phyloP scores from a whole-genome alignment of 2,329 filamentous ascomycete species.

The Emergomyces pasteurianus region DNA sequence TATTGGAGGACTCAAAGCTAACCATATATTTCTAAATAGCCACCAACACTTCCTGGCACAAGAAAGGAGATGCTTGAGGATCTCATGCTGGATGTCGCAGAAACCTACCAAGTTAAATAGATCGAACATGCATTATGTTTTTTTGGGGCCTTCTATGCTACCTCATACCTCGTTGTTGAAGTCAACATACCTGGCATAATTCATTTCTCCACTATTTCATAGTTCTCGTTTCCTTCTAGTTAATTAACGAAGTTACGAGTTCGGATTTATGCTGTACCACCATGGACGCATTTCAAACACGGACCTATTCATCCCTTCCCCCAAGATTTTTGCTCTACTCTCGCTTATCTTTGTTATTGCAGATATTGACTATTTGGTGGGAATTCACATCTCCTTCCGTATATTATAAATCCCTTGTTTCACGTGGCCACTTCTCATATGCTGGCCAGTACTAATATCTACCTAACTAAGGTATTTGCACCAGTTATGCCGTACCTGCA shows the following conservation, averaged over 20 bases:
- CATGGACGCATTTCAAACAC: background rate
- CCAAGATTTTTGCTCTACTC: background rate
- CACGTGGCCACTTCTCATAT: background rate
- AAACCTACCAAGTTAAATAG: background rate
- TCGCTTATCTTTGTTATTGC: background rate
- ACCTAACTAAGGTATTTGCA: background rate
- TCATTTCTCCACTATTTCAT: background rate
- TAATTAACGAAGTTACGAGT: background rate
- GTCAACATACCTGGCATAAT: background rate
- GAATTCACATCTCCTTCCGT: background rate
- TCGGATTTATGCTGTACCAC: background rate
- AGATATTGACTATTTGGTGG: background rate
- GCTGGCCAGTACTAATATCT: background rate
- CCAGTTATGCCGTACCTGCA: background rate
- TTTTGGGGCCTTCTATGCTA: background rate
- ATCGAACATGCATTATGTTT: background rate
- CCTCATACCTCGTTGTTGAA: background rate
- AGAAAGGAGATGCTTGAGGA: constrained; percentile 20
- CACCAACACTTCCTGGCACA: constrained; percentile 17
- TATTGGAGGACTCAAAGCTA: background rate
- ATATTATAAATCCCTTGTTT: background rate
- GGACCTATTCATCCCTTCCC: background rate
- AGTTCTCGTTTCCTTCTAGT: background rate
- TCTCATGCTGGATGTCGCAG: constrained; percentile 16
- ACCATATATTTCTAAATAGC: constrained; percentile 12